These are phyloP conservation scores for Nakazawaea wyomingensis DNA, from an alignment of 805 yeast genomes.

Conservation along the genomic window DNA sequence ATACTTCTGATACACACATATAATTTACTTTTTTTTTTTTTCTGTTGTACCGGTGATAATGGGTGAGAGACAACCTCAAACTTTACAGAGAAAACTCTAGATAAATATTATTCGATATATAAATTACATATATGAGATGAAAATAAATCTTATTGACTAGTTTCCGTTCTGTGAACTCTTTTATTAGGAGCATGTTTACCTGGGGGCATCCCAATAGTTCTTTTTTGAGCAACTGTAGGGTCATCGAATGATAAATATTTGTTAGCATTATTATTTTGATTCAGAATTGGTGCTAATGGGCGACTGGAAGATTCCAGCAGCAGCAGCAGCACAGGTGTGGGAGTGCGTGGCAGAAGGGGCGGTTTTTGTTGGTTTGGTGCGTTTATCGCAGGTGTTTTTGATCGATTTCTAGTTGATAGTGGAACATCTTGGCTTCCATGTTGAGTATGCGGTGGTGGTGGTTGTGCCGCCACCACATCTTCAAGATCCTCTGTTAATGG, in stretches of 20 bases:
- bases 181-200: constrained; percentile 1
- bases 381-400: too few relatives aligned
- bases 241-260: neutral
- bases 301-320: neutral
- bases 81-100: neutral
- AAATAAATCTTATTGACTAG: neutral
- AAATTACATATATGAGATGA: neutral
- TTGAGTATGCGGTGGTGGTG: too few relatives aligned
- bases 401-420: too few relatives aligned
- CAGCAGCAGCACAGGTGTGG: too few relatives aligned
- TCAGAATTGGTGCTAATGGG: constrained; percentile 1
- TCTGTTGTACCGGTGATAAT: too few relatives aligned
- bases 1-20: too few relatives aligned
- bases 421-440: too few relatives aligned
- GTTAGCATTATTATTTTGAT: neutral
- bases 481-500: constrained; percentile 5
- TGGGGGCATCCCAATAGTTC: constrained; percentile 6
- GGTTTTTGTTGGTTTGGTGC: too few relatives aligned
- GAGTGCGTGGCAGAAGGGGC: too few relatives aligned
- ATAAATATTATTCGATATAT: neutral
- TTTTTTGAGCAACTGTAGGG: neutral
- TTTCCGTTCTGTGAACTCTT: constrained; percentile 1
- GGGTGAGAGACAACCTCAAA: neutral
- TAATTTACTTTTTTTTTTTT: too few relatives aligned
- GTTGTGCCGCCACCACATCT: too few relatives aligned